Evolutionary conservation across 257 asterid genomes (phyloP).

Genomic region (Datura wrightii): DNA sequence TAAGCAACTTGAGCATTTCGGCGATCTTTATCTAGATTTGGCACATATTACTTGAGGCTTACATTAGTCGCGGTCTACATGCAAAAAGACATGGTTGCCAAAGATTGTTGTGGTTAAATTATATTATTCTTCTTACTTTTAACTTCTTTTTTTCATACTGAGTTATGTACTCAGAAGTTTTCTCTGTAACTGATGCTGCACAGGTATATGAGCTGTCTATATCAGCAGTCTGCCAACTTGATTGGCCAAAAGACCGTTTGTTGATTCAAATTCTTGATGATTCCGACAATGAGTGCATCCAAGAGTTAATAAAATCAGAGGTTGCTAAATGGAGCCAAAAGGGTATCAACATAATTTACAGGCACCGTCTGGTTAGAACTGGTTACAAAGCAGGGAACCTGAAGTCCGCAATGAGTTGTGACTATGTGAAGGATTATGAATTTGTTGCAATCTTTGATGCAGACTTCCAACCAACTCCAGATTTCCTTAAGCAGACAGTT

Average conservation of each 20-base stretch:
- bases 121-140: neutral
- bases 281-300: conserved; percentile 61
- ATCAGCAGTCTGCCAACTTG: conserved; percentile 68
- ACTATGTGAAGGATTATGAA: conserved; percentile 67
- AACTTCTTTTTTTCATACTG: neutral
- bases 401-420: conserved; percentile 74
- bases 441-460: conserved; percentile 81
- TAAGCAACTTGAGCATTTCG: neutral
- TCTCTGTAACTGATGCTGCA: neutral
- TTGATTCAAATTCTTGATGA: conserved; percentile 75
- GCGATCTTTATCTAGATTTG: neutral
- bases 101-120: neutral
- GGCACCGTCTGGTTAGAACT: conserved; percentile 64
- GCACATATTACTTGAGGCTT: neutral
- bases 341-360: conserved; percentile 65
- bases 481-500: conserved; percentile 70
- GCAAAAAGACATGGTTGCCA: neutral
- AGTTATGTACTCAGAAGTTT: neutral
- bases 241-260: conserved; percentile 69
- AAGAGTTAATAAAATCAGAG: conserved; percentile 53
- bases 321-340: conserved; percentile 61
- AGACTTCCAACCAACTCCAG: conserved; percentile 70
- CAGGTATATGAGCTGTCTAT: conserved; percentile 78
- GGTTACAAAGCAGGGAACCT: conserved; percentile 85
- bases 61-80: neutral